Percentiles rank a stretch among this genome's conserved stretches.
phyloP scores from a whole-genome alignment of 2,329 filamentous ascomycete species.

The Diaporthe ilicicola region DNA sequence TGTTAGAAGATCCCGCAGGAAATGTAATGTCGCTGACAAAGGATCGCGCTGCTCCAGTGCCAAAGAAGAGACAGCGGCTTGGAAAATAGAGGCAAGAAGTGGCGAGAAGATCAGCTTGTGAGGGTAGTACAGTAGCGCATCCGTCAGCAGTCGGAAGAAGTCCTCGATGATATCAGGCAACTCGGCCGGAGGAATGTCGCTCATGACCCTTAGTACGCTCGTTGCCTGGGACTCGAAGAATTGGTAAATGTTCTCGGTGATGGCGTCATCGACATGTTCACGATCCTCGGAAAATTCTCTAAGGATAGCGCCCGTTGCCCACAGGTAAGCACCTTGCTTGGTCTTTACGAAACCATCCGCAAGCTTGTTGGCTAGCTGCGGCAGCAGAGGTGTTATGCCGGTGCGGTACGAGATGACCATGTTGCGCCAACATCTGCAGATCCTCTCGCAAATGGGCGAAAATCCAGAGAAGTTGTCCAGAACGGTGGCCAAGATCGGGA shows the following conservation, averaged over 20 bases:
- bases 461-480: slow-evolving; percentile 88
- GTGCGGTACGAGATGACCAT: slow-evolving; percentile 97
- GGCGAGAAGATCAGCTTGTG: slow-evolving; percentile 81
- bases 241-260: slow-evolving; percentile 85
- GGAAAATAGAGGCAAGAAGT: slow-evolving; percentile 83
- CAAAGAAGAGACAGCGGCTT: slow-evolving; percentile 86
- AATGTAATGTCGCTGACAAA: slow-evolving; percentile 90
- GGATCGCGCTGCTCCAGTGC: slow-evolving; percentile 92
- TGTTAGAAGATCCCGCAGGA: slow-evolving; percentile 87
- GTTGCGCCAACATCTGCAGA: slow-evolving; percentile 95
- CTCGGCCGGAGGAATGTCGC: slow-evolving; percentile 77
- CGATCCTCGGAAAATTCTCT: slow-evolving; percentile 94
- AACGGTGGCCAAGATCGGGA: slow-evolving; percentile 86
- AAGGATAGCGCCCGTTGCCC: slow-evolving; percentile 94
- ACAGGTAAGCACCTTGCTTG: slow-evolving; percentile 96
- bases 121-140: slow-evolving; percentile 93
- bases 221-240: slow-evolving; percentile 96
- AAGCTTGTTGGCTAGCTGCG: slow-evolving; percentile 86
- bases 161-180: slow-evolving; percentile 90
- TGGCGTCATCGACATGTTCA: slow-evolving; percentile 83
- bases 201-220: slow-evolving; percentile 88
- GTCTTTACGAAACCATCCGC: slow-evolving; percentile 85
- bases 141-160: slow-evolving; percentile 92
- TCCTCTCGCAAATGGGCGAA: slow-evolving; percentile 87
- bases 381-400: slow-evolving; percentile 84